These are phyloP conservation scores for Takakia lepidozioides DNA, from an alignment of 225 moss, liverwort and hornwort species.

Conservation along the genomic window DNA sequence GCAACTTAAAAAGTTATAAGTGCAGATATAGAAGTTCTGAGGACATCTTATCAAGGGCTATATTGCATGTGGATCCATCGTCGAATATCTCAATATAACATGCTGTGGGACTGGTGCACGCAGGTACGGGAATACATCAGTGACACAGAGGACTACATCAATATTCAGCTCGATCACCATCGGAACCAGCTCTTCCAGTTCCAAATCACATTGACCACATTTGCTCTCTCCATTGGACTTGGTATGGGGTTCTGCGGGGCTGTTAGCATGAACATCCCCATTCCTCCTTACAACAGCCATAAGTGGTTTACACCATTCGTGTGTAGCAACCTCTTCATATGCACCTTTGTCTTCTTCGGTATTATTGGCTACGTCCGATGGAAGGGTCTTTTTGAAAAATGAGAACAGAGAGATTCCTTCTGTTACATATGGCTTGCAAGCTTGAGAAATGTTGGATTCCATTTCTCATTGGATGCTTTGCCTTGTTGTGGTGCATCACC, in stretches of 20 bases:
- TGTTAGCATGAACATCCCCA: conserved; percentile 61
- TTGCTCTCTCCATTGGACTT: conserved; percentile 44
- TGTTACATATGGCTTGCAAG: too few species aligned
- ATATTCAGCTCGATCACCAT: conserved; percentile 85
- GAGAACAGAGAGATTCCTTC: conserved; percentile 16
- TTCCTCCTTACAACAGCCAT: conserved; percentile 17
- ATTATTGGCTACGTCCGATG: conserved; percentile 57
- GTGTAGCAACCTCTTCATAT: not conserved
- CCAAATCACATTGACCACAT: conserved; percentile 69
- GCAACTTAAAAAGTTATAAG: too few species aligned
- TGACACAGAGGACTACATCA: conserved; percentile 88
- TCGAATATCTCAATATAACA: too few species aligned
- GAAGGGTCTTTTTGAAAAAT: conserved; percentile 85
- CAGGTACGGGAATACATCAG: conserved; percentile 82
- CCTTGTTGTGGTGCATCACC: too few species aligned
- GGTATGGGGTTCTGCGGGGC: conserved; percentile 32
- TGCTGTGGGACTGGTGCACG: not conserved
- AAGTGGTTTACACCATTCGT: conserved; percentile 34
- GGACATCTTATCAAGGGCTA: too few species aligned
- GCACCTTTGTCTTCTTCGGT: conserved; percentile 27
- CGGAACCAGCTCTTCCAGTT: conserved; percentile 90
- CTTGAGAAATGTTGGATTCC: too few species aligned
- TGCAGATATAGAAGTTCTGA: too few species aligned
- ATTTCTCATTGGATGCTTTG: too few species aligned
- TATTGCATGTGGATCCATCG: too few species aligned